A percentile compares a stretch with the other conserved stretches of the same genome.
Evolutionary conservation across 176 grass and related monocot genomes (phyloP).

Genomic region (Carex pumila): DNA sequence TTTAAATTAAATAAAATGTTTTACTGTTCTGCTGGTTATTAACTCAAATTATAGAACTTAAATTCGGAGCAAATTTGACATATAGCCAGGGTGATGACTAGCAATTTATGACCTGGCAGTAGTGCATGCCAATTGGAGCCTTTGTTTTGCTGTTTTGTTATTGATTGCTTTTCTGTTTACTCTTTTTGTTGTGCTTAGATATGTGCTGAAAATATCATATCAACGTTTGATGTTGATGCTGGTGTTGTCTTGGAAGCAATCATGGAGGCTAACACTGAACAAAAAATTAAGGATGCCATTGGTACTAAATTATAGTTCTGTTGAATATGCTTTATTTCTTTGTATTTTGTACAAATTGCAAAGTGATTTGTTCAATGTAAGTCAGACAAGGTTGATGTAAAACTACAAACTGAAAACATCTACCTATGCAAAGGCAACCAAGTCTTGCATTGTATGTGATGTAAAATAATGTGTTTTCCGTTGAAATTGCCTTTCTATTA

Average conservation of each 20-base stretch:
- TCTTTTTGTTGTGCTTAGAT: slow-evolving; percentile 34
- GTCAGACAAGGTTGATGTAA: neutral
- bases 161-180: slow-evolving; percentile 1
- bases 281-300: slow-evolving; percentile 30
- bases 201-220: slow-evolving; percentile 57
- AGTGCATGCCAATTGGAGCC: neutral
- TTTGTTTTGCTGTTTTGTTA: slow-evolving; percentile 23
- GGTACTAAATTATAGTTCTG: slow-evolving; percentile 34
- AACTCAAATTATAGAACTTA: neutral
- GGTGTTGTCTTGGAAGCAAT: slow-evolving; percentile 81
- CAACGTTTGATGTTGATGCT: slow-evolving; percentile 49
- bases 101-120: neutral
- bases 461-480: neutral
- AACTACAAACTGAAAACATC: too few species aligned
- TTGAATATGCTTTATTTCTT: neutral
- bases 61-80: neutral
- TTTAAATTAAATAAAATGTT: neutral
- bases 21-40: neutral
- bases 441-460: slow-evolving; percentile 2
- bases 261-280: slow-evolving; percentile 46
- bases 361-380: slow-evolving; percentile 6
- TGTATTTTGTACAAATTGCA: neutral
- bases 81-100: neutral
- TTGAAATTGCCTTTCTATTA: neutral
- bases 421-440: neutral